Conservation (phyloP, 2,329 filamentous ascomycete species). For the Rhinocladiella similis region DNA sequence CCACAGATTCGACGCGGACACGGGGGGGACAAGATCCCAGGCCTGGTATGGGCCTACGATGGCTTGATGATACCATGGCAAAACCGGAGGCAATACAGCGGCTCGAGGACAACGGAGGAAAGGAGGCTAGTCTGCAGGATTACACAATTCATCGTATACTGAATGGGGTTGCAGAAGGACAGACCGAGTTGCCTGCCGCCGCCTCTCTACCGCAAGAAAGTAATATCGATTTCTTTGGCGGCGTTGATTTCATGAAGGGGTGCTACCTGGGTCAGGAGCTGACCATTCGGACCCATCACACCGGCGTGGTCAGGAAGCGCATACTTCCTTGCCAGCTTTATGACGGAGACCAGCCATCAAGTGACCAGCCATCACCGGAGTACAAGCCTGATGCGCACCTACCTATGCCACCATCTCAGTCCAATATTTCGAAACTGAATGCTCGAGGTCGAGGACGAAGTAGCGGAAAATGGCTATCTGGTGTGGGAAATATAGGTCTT, state of each 20-base stretch:
- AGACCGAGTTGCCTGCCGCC: constrained; percentile 70
- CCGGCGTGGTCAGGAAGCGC: constrained; percentile 87
- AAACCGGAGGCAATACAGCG: constrained; percentile 4
- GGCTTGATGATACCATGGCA: constrained; percentile 11
- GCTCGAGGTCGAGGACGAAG: constrained; percentile 60
- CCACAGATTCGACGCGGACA: not conserved
- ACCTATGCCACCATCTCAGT: constrained; percentile 38
- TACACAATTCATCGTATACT: constrained; percentile 80
- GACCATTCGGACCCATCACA: constrained; percentile 92
- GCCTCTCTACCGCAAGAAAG: constrained; percentile 79
- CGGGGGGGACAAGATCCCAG: constrained; percentile 23
- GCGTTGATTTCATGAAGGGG: constrained; percentile 90
- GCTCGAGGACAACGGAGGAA: constrained; percentile 24
- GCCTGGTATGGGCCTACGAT: constrained; percentile 23
- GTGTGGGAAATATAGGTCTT: constrained; percentile 82
- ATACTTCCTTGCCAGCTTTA: constrained; percentile 80
- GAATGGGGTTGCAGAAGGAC: constrained; percentile 81
- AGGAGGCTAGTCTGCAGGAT: constrained; percentile 44
- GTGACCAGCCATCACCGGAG: constrained; percentile 46
- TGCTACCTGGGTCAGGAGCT: constrained; percentile 97
- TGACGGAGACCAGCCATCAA: constrained; percentile 43
- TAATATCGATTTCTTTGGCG: constrained; percentile 83
- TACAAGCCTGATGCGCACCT: constrained; percentile 33
- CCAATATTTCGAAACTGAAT: constrained; percentile 56
- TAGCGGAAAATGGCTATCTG: constrained; percentile 76